A percentile compares a stretch with the other conserved stretches of the same genome.
phyloP scores from a whole-genome alignment of 345 rosid genomes.

The Hibiscus mutabilis region DNA sequence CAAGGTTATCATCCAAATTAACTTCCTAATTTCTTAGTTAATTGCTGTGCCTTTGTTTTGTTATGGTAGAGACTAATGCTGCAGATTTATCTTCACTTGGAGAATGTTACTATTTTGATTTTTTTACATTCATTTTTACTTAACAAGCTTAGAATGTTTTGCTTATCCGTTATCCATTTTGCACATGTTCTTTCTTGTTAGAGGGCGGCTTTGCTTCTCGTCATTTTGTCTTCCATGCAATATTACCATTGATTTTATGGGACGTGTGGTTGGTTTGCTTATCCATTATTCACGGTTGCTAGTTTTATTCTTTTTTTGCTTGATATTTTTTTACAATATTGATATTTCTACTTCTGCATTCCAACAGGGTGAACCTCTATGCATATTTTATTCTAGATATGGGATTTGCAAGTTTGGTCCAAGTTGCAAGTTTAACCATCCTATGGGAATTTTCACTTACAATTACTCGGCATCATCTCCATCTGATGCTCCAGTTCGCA shows the following conservation, averaged over 20 bases:
- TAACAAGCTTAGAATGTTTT: neutral
- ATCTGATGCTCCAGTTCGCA: constrained; percentile 42
- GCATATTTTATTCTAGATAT: constrained; percentile 89
- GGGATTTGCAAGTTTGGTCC: constrained; percentile 99
- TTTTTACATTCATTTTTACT: neutral
- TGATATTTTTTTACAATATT: constrained; percentile 1
- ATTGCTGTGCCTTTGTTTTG: neutral
- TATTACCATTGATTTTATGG: neutral
- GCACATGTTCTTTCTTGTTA: neutral
- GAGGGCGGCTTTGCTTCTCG: neutral
- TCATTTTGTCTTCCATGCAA: neutral
- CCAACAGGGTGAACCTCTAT: constrained; percentile 79
- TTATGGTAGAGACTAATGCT: neutral
- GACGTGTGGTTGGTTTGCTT: neutral
- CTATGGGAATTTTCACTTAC: constrained; percentile 74
- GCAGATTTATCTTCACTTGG: neutral
- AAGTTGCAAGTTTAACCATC: constrained; percentile 98
- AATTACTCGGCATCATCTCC: constrained; percentile 49
- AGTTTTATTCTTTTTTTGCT: neutral
- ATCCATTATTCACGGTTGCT: no score
- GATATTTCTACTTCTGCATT: constrained; percentile 15
- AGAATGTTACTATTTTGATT: neutral
- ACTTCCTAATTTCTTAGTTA: neutral
- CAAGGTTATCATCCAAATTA: neutral
- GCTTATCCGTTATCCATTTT: neutral